Conservation (phyloP, 2,329 filamentous ascomycete species). For the Lecanosticta acicola region DNA sequence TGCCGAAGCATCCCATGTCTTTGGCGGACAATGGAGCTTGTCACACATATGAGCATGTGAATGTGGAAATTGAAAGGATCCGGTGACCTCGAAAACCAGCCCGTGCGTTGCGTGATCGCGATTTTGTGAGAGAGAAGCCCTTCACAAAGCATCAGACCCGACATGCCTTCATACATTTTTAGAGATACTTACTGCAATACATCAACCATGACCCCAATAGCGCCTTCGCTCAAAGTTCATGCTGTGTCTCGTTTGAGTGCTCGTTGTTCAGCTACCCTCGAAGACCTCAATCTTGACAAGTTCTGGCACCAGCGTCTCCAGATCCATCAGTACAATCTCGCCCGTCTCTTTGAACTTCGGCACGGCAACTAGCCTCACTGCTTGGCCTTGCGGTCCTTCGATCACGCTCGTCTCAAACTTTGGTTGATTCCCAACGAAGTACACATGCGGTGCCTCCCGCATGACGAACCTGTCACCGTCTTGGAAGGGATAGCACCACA, state of each 20-base stretch:
- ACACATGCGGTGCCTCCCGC: slow-evolving; percentile 78
- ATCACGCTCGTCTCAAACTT: slow-evolving; percentile 57
- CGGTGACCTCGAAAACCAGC: no score
- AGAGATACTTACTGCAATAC: neutral
- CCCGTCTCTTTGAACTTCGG: slow-evolving; percentile 75
- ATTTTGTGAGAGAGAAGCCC: no score
- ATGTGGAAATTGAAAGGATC: no score
- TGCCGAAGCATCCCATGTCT: no score
- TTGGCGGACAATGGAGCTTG: no score
- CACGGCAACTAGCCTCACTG: slow-evolving; percentile 72
- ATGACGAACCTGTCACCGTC: slow-evolving; percentile 88
- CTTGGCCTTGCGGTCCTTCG: slow-evolving; percentile 53
- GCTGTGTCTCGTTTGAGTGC: neutral
- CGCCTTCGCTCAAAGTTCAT: neutral
- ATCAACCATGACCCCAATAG: neutral
- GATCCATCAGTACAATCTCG: slow-evolving; percentile 76
- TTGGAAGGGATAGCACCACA: slow-evolving; percentile 97
- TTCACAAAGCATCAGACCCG: no score
- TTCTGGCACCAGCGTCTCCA: slow-evolving; percentile 76
- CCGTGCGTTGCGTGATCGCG: no score
- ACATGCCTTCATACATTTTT: no score
- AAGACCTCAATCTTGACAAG: slow-evolving; percentile 54
- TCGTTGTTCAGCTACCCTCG: slow-evolving; percentile 7
- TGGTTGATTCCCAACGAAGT: slow-evolving; percentile 62
- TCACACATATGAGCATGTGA: no score